A percentile compares a stretch with the other conserved stretches of the same genome.
Evolutionary conservation across 345 rosid genomes (phyloP).

Genomic region (Raphanus sativus): DNA sequence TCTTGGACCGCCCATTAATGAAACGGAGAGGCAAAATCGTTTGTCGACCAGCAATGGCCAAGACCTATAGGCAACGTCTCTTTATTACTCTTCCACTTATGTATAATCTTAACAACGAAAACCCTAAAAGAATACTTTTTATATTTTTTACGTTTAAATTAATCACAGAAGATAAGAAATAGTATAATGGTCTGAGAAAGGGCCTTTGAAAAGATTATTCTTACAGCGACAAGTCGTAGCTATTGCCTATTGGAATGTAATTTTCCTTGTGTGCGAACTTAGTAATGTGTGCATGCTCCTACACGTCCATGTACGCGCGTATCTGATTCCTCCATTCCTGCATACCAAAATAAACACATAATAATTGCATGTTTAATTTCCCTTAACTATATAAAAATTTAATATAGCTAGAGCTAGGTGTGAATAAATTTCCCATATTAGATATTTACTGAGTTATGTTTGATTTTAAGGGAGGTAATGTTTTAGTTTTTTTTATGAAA

Average conservation of each 20-base stretch:
- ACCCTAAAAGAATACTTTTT: neutral
- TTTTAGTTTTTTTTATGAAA: too few species aligned
- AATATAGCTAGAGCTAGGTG: neutral
- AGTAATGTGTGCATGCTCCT: conserved; percentile 33
- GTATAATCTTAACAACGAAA: conserved; percentile 15
- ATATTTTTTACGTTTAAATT: neutral
- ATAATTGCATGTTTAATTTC: neutral
- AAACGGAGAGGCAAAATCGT: conserved; percentile 41
- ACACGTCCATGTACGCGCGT: conserved; percentile 33
- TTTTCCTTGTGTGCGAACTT: conserved; percentile 31
- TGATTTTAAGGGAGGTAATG: neutral
- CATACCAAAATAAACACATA: neutral
- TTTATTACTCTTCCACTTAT: conserved; percentile 31
- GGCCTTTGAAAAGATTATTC: conserved; percentile 39
- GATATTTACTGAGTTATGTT: neutral
- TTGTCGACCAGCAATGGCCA: conserved; percentile 41
- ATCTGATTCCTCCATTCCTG: conserved; percentile 37
- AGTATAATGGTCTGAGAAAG: conserved; percentile 34
- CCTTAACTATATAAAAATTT: neutral
- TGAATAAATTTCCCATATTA: neutral
- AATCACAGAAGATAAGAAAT: conserved; percentile 31
- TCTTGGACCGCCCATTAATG: conserved; percentile 40
- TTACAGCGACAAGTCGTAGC: conserved; percentile 38
- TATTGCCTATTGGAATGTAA: conserved; percentile 33
- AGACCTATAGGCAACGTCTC: conserved; percentile 18